Percentiles rank a stretch among this genome's conserved stretches.
phyloP scores from a whole-genome alignment of 2,329 filamentous ascomycete species.

The Leptographium galeiforme region DNA sequence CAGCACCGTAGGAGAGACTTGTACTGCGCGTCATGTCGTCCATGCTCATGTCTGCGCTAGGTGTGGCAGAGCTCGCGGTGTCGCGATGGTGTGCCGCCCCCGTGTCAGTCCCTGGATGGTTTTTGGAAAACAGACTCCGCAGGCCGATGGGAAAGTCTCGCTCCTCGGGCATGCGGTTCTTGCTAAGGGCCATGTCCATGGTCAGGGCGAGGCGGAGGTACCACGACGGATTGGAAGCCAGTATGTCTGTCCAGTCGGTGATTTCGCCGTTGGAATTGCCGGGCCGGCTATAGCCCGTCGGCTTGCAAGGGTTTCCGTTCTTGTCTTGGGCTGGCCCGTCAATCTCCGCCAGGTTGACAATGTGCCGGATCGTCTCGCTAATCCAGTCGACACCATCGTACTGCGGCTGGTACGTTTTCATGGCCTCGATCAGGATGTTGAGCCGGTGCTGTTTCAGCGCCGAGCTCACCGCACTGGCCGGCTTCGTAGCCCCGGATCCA shows the following conservation, averaged over 20 bases:
- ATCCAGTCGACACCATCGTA: slow-evolving; percentile 12
- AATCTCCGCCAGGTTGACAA: slow-evolving; percentile 10
- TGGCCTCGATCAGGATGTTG: slow-evolving; percentile 11
- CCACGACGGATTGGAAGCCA: slow-evolving; percentile 9
- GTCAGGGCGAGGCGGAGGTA: slow-evolving; percentile 11
- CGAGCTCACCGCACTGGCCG: slow-evolving; percentile 13
- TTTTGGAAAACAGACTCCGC: slow-evolving; percentile 6
- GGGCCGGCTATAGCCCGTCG: neutral
- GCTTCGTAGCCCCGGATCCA: neutral
- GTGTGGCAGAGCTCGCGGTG: neutral
- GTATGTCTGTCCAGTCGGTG: slow-evolving; percentile 10
- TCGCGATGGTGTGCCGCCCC: too few species aligned
- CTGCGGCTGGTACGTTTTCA: slow-evolving; percentile 13
- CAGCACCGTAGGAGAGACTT: neutral
- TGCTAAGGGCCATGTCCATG: slow-evolving; percentile 11
- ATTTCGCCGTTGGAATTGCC: neutral
- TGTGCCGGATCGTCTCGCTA: slow-evolving; percentile 11
- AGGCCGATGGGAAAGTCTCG: slow-evolving; percentile 10
- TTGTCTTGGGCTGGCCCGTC: slow-evolving; percentile 3
- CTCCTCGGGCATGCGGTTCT: slow-evolving; percentile 13
- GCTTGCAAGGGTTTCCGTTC: neutral
- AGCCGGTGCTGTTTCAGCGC: slow-evolving; percentile 27
- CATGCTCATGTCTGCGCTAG: neutral
- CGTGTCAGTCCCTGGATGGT: too few species aligned
- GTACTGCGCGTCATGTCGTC: neutral